Percentiles rank a stretch among this genome's conserved stretches.
These are phyloP conservation scores for Amanita inopinata DNA, from an alignment of 768 basidiomycete genomes.

Conservation along the genomic window DNA sequence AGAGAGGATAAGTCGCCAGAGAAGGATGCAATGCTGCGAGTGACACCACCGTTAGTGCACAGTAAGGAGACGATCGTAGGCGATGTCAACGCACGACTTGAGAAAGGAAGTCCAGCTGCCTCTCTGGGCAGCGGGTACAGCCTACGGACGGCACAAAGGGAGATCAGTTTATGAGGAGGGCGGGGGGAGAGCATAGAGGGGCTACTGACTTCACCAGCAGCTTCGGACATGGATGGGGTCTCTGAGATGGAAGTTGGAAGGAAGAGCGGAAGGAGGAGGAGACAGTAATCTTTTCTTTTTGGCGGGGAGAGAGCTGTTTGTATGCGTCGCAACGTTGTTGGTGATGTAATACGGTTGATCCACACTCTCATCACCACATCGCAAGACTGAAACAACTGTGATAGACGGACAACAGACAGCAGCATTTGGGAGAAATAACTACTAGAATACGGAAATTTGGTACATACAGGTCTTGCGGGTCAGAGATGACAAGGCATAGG, in stretches of 20 bases:
- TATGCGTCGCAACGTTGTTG: too few relatives aligned
- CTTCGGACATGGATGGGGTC: slow-evolving; percentile 14
- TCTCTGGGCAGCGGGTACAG: slow-evolving; percentile 77
- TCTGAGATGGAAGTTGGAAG: background rate
- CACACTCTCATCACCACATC: too few relatives aligned
- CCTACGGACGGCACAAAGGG: slow-evolving; percentile 24
- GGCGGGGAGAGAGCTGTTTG: too few relatives aligned
- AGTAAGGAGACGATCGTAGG: slow-evolving; percentile 8
- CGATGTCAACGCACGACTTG: slow-evolving; percentile 57
- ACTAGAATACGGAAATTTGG: slow-evolving; percentile 7
- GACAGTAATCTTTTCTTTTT: too few relatives aligned
- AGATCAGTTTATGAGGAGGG: background rate
- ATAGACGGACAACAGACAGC: background rate
- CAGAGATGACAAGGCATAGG: background rate
- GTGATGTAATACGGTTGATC: too few relatives aligned
- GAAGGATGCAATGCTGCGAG: slow-evolving; percentile 65
- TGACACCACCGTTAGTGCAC: slow-evolving; percentile 8
- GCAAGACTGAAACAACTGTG: too few relatives aligned
- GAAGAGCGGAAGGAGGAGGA: background rate
- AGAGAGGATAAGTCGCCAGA: slow-evolving; percentile 81
- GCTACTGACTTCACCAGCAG: slow-evolving; percentile 19
- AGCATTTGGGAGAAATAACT: slow-evolving; percentile 7
- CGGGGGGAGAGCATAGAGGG: background rate
- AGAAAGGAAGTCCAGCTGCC: slow-evolving; percentile 85
- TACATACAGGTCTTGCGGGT: slow-evolving; percentile 2